Conservation (phyloP, 2,329 filamentous ascomycete genomes). For the Penicillium sp. region DNA sequence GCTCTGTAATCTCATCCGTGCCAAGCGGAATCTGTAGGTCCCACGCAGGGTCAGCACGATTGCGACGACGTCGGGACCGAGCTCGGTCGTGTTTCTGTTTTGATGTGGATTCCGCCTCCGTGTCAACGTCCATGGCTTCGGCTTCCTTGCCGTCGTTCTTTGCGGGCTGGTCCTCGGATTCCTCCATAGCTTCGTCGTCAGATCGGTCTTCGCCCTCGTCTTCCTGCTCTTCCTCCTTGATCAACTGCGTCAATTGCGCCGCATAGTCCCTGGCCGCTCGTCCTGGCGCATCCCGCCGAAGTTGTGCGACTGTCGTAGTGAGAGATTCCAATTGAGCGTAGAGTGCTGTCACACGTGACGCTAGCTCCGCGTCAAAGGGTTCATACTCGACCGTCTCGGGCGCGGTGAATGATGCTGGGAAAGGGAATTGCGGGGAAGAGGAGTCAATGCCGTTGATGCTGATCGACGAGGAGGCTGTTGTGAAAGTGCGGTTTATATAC, state of each 20-base stretch:
- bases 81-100: not conserved
- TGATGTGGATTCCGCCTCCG: conserved; percentile 32
- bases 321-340: conserved; percentile 50
- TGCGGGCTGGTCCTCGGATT: conserved; percentile 10
- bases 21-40: conserved; percentile 34
- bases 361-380: conserved; percentile 45
- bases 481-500: conserved; percentile 48
- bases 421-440: conserved; percentile 31
- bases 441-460: conserved; percentile 50
- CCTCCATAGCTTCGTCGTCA: conserved; percentile 23
- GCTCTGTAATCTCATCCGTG: conserved; percentile 34
- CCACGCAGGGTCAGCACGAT: conserved; percentile 23
- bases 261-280: conserved; percentile 42
- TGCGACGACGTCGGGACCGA: not conserved
- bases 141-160: not conserved
- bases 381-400: conserved; percentile 49
- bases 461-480: conserved; percentile 44
- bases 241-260: conserved; percentile 32
- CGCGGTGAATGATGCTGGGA: conserved; percentile 34
- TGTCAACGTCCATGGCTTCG: conserved; percentile 35
- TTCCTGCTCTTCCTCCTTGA: conserved; percentile 50
- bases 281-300: conserved; percentile 46
- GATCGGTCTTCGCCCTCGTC: conserved; percentile 34
- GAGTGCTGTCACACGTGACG: conserved; percentile 42
- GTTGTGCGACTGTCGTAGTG: conserved; percentile 47